Base-by-base conservation (phyloP, 208 protist species). In the Tritrichomonas musculus region DNA sequence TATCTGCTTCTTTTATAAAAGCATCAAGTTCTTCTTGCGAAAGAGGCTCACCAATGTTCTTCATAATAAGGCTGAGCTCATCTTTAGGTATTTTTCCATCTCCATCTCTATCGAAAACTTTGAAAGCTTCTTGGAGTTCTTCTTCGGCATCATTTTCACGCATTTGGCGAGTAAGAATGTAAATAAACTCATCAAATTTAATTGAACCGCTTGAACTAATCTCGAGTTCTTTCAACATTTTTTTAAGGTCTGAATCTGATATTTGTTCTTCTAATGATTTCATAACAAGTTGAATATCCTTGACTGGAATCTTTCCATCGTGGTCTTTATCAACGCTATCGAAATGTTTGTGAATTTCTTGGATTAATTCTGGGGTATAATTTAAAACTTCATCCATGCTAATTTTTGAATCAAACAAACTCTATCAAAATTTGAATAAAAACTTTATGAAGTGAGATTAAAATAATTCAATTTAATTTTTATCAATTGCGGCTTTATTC, bases 261-360 rank as follows among this genome's bases (percentile, higher is more conserved):
- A 96, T 96, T 93, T 97, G 97, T 94, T 97, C 96, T 65, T 96
- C 96, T 33, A 99, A 96, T 17, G 98, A 98, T 84, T 98, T 97
- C 97, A 99, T 99, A 41, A 99, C 97, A 49, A 97, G 97, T 93
- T 98, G 98, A 14, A 99, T 96, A 95, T 99, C 98, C 53, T 97
- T 96, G n/a, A 97, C 97, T 30, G 97, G 97, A 94, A 99, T 98
- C 66, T 94, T 96, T 66, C 98, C 98, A 96, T 99, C 98, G 66
- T 97, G 98, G 95, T 99, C 98, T 39, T 92, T 98, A 94, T 99
- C 99, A 93, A 99, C 99, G 22, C 99, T 96, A 60, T 97, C 97
- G 97, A 99, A 99, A 22, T 99, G 99, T 95, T 99, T 98, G 95
- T 99, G 97, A 95, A 99, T 99, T 95, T 99, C 97, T 55, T 97